These are phyloP conservation scores for Globisporangium radiosum DNA, from an alignment of 352 stramenopile genomes.

Conservation along the genomic window DNA sequence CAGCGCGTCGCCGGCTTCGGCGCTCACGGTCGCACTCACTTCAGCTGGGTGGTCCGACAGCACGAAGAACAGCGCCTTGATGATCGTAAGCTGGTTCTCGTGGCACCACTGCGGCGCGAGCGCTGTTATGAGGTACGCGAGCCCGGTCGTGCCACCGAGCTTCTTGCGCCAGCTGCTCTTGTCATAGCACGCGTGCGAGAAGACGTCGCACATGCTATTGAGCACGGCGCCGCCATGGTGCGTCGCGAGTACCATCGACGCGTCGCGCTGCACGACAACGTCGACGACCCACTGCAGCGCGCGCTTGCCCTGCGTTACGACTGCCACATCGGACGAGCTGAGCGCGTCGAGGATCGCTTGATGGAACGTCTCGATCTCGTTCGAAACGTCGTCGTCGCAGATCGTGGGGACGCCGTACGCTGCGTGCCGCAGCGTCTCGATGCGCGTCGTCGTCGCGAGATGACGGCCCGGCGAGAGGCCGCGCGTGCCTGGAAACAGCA, in stretches of 20 bases:
- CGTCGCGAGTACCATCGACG: conserved; percentile 26
- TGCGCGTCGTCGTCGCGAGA: conserved; percentile 70
- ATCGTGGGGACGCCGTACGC: conserved; percentile 65
- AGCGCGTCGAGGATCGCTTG: conserved; percentile 55
- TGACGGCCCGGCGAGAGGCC: conserved; percentile 72
- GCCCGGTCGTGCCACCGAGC: conserved; percentile 62
- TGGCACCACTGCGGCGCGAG: conserved; percentile 75
- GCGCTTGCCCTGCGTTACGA: conserved; percentile 50
- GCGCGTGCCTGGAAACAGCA: conserved; percentile 65
- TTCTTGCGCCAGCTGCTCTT: conserved; percentile 83
- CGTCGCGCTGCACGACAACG: conserved; percentile 31
- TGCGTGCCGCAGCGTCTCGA: conserved; percentile 71
- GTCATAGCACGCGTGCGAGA: conserved; percentile 82
- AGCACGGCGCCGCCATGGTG: conserved; percentile 62
- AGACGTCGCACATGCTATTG: conserved; percentile 73
- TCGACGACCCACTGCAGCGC: conserved; percentile 51
- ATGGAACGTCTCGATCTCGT: conserved; percentile 64
- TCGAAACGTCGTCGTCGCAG: conserved; percentile 34
- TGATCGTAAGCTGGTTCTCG: conserved; percentile 81
- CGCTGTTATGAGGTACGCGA: conserved; percentile 58
- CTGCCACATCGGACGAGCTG: conserved; percentile 48
- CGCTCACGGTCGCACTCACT: conserved; percentile 72
- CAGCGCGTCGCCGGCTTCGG: conserved; percentile 59
- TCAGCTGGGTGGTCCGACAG: conserved; percentile 81
- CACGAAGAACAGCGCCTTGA: conserved; percentile 85